These are phyloP conservation scores for Nigrospora oryzae DNA, from an alignment of 2,329 filamentous ascomycete genomes.

Conservation along the genomic window DNA sequence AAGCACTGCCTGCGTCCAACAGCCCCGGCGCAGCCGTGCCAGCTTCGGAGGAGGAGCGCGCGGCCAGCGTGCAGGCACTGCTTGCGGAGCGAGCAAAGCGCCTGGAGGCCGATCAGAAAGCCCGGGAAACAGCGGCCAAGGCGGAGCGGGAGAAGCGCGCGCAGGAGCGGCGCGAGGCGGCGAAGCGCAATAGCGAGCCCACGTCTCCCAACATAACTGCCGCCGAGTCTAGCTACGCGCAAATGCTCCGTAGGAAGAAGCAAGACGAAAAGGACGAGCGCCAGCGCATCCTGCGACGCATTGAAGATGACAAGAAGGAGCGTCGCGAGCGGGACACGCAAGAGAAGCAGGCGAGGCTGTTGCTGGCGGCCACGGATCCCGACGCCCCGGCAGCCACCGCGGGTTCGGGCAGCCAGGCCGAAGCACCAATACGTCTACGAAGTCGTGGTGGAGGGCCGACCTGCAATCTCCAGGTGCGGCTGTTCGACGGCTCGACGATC, in stretches of 20 bases:
- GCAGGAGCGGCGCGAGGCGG: slow-evolving; percentile 24
- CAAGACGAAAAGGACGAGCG: slow-evolving; percentile 60
- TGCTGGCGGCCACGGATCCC: slow-evolving; percentile 13
- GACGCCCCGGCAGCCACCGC: slow-evolving; percentile 13
- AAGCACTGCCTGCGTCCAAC: too few relatives aligned
- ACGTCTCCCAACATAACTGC: slow-evolving; percentile 16
- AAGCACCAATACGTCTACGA: slow-evolving; percentile 10
- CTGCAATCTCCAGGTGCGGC: slow-evolving; percentile 66
- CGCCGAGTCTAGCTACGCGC: slow-evolving; percentile 37
- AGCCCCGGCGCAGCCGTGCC: background rate
- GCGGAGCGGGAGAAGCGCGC: slow-evolving; percentile 35
- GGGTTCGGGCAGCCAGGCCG: slow-evolving; percentile 1
- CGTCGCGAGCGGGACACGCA: slow-evolving; percentile 47
- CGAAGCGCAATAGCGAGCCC: slow-evolving; percentile 23
- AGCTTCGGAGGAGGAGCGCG: background rate
- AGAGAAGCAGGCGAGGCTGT: slow-evolving; percentile 28
- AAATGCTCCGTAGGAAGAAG: slow-evolving; percentile 53
- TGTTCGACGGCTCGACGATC: slow-evolving; percentile 78
- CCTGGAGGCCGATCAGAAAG: slow-evolving; percentile 34
- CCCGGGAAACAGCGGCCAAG: slow-evolving; percentile 40
- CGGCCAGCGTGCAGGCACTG: slow-evolving; percentile 21
- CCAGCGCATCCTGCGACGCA: slow-evolving; percentile 62
- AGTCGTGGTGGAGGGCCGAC: slow-evolving; percentile 12
- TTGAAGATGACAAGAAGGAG: slow-evolving; percentile 68
- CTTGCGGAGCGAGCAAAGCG: slow-evolving; percentile 44